Evolutionary conservation across 2,329 filamentous ascomycete species (phyloP).

Genomic region (Nannizzia gypsea): DNA sequence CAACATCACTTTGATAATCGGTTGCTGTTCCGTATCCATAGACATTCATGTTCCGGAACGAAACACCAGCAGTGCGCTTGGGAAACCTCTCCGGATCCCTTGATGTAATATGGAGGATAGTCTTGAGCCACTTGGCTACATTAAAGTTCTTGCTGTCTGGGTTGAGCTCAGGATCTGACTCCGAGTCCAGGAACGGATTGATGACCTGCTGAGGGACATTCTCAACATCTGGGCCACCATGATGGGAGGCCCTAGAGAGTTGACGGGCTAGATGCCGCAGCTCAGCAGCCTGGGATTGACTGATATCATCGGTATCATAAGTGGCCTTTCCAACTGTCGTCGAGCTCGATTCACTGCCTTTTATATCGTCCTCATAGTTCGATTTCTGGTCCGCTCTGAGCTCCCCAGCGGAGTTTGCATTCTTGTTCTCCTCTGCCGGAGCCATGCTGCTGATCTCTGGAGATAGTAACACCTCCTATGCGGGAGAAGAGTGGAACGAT

Average conservation of each 20-base stretch:
- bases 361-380: conserved; percentile 8
- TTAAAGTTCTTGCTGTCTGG: conserved; percentile 36
- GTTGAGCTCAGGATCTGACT: conserved; percentile 32
- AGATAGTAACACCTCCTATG: not conserved
- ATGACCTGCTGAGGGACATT: conserved; percentile 13
- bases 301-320: conserved; percentile 18
- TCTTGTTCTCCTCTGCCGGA: not conserved
- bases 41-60: conserved; percentile 30
- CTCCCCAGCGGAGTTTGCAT: not conserved
- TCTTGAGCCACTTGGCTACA: conserved; percentile 37
- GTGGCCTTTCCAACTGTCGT: conserved; percentile 18
- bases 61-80: conserved; percentile 29
- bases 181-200: conserved; percentile 28
- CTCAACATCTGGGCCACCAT: conserved; percentile 11
- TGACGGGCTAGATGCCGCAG: conserved; percentile 23
- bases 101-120: conserved; percentile 33
- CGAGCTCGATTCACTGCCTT: conserved; percentile 15
- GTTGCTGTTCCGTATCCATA: conserved; percentile 30
- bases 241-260: conserved; percentile 22
- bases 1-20: conserved; percentile 36
- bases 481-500: not conserved
- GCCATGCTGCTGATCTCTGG: not conserved
- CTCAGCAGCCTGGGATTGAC: conserved; percentile 16
- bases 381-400: not conserved
- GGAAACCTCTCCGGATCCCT: conserved; percentile 28